Evolutionary conservation across 345 rosid genomes (phyloP), one percentile per base, ranked within the genome.

Genomic region (Geranium rotundifolium): DNA sequence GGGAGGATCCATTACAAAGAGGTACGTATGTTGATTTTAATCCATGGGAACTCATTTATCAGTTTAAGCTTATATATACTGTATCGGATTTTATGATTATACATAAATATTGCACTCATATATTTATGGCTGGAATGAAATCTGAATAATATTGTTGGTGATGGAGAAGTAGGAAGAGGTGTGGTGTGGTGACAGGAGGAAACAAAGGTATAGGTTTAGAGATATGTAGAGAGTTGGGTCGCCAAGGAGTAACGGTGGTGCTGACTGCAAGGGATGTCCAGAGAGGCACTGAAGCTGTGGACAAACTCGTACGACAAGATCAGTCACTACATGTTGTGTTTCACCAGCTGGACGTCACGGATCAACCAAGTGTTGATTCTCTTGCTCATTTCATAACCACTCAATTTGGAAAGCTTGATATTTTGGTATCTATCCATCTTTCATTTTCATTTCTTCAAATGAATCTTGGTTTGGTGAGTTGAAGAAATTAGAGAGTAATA

Each of bases 171-270:
- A n/a, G n/a, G n/a, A n/a, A n/a, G n/a, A 81, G 82, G 57, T 66
- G 66, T 69, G 85, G 82, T 46, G 71, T 81, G 13, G 85, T 76
- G 7, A 78, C 80, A 19, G 85, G 83, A 19, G 75, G 79, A 29
- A 81, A 76, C 75, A 76, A 68, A 72, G 83, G 83, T 54, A 79
- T 81, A 6, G 85, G 83, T 27, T 71, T 74, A 57, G 81, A 73
- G 65, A 72, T 76, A 16, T 70, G 74, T 23, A 73, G 67, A 70
- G 79, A 72, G 59, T 74, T 76, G 49, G 81, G 71, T 29, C 67
- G 65, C 0, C 61, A 63, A 4, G 82, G 79, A 10, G 17, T 73
- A 12, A 58, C 13, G 0, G 70, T 65, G 27, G 71, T 73, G 18
- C 31, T 73, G 60, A 69, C 73, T 13, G 64, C 77, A 0, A 73